These are phyloP conservation scores for Pythium phragmiticola DNA, from an alignment of 352 stramenopile species.

Conservation along the genomic window DNA sequence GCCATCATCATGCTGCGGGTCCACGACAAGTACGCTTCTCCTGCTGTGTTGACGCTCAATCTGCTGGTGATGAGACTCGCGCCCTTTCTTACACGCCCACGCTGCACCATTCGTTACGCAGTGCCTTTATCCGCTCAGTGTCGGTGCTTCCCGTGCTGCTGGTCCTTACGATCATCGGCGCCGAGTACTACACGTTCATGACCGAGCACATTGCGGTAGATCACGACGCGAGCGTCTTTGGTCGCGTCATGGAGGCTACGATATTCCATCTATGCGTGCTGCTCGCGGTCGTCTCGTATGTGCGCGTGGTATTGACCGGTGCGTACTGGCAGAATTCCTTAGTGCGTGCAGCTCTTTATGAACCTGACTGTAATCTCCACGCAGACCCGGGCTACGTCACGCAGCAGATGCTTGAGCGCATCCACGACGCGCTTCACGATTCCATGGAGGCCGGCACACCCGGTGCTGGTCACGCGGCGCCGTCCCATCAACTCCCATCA, in stretches of 20 bases:
- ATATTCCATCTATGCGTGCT: constrained; percentile 63
- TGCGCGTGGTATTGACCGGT: constrained; percentile 78
- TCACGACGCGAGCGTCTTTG: constrained; percentile 25
- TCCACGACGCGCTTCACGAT: constrained; percentile 61
- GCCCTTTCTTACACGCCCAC: neutral
- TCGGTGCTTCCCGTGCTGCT: constrained; percentile 63
- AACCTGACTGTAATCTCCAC: neutral
- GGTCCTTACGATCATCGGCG: constrained; percentile 48
- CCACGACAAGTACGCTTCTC: constrained; percentile 54
- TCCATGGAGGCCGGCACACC: constrained; percentile 49
- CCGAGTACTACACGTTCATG: constrained; percentile 77
- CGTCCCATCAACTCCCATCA: constrained; percentile 10
- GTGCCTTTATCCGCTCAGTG: constrained; percentile 57
- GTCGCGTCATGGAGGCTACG: constrained; percentile 34
- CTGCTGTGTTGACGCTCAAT: too few species aligned
- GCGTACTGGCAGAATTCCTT: neutral
- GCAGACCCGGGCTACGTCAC: constrained; percentile 83
- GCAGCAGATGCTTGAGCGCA: constrained; percentile 48
- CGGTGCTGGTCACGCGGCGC: constrained; percentile 3
- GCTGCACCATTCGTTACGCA: constrained; percentile 14
- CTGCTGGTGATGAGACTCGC: neutral
- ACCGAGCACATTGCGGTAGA: constrained; percentile 45
- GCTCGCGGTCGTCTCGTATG: constrained; percentile 59
- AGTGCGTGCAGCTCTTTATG: neutral
- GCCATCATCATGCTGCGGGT: constrained; percentile 60